These are phyloP conservation scores for Lactarius psammicola DNA, from an alignment of 768 basidiomycete species.

Conservation along the genomic window DNA sequence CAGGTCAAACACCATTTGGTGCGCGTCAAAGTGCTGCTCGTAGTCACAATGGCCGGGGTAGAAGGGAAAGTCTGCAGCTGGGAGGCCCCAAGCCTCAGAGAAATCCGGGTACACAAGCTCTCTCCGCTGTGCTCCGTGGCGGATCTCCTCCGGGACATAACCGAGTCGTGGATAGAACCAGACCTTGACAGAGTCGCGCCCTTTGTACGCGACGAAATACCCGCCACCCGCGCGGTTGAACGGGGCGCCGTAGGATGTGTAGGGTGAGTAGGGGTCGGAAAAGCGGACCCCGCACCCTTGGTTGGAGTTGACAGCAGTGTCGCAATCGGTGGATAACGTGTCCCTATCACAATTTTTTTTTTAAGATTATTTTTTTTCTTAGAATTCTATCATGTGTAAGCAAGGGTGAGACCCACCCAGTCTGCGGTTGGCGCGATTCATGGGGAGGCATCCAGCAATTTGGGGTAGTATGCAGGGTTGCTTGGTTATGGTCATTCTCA, in stretches of 20 bases:
- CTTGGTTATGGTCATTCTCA: slow-evolving; percentile 43
- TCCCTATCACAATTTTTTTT: slow-evolving; percentile 33
- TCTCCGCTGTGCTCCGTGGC: slow-evolving; percentile 15
- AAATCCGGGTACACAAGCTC: slow-evolving; percentile 14
- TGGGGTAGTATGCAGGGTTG: slow-evolving; percentile 54
- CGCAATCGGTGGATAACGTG: slow-evolving; percentile 47
- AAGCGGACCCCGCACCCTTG: slow-evolving; percentile 59
- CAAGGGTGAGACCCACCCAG: slow-evolving; percentile 43
- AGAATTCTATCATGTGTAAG: background rate
- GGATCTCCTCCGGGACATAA: slow-evolving; percentile 46
- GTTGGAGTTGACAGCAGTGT: slow-evolving; percentile 51
- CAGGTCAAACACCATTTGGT: slow-evolving; percentile 55
- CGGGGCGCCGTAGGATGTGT: slow-evolving; percentile 43
- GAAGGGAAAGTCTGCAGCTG: slow-evolving; percentile 28
- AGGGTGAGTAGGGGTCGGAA: slow-evolving; percentile 33
- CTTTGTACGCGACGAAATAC: slow-evolving; percentile 53
- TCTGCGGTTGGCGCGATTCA: slow-evolving; percentile 38
- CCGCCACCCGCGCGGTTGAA: slow-evolving; percentile 60
- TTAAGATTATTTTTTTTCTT: too few species aligned
- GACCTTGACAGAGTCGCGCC: slow-evolving; percentile 42
- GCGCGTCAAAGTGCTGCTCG: slow-evolving; percentile 50
- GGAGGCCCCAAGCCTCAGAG: background rate
- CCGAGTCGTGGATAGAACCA: slow-evolving; percentile 62
- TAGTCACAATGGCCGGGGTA: slow-evolving; percentile 48
- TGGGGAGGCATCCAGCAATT: slow-evolving; percentile 45